phyloP scores from a whole-genome alignment of 2,329 filamentous ascomycete genomes.

The Fonsecaea pugnacius region DNA sequence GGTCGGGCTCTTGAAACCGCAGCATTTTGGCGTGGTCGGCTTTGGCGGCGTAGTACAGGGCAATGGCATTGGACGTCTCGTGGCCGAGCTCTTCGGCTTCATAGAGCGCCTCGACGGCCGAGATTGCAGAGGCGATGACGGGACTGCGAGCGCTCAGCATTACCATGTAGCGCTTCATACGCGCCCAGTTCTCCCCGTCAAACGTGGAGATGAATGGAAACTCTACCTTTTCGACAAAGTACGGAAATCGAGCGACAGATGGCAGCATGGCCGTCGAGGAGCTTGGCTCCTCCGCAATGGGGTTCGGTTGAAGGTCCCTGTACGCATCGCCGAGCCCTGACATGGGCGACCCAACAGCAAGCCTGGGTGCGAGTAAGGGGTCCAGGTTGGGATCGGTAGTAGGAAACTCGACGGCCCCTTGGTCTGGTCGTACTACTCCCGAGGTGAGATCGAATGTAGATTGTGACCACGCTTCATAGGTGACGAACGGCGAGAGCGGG shows the following conservation, averaged over 20 bases:
- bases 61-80: slow-evolving; percentile 20
- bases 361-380: not conserved
- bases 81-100: slow-evolving; percentile 11
- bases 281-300: not conserved
- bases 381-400: not conserved
- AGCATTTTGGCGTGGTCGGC: slow-evolving; percentile 14
- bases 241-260: slow-evolving; percentile 7
- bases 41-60: slow-evolving; percentile 22
- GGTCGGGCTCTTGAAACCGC: slow-evolving; percentile 1
- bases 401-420: not conserved
- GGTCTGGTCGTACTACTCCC: not conserved
- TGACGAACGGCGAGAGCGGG: not conserved
- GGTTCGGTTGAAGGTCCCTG: not conserved
- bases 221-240: slow-evolving; percentile 23
- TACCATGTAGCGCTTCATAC: slow-evolving; percentile 16
- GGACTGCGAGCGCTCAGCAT: slow-evolving; percentile 8
- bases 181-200: slow-evolving; percentile 19
- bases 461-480: slow-evolving; percentile 3
- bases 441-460: not conserved
- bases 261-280: not conserved
- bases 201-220: slow-evolving; percentile 22
- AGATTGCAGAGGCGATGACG: slow-evolving; percentile 15
- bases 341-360: not conserved
- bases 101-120: slow-evolving; percentile 16
- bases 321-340: not conserved